phyloP scores from a whole-genome alignment of 2,329 filamentous ascomycete genomes.

The Cryphonectria japonica region DNA sequence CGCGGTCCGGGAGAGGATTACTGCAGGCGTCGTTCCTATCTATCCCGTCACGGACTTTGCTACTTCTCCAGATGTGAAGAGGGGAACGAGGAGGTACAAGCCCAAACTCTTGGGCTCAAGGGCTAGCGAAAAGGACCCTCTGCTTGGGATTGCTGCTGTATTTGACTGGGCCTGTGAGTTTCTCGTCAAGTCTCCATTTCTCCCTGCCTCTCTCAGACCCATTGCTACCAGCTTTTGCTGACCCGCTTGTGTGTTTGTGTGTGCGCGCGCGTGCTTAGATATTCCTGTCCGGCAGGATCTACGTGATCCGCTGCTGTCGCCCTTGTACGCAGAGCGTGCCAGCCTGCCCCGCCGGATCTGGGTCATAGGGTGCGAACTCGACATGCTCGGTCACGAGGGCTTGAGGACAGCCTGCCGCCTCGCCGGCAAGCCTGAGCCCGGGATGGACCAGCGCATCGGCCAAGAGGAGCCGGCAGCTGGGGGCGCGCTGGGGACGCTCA shows the following conservation, averaged over 20 bases:
- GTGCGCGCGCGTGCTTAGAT: slow-evolving; percentile 29
- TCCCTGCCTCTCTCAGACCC: too few species aligned
- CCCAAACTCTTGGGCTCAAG: slow-evolving; percentile 38
- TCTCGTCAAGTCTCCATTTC: neutral
- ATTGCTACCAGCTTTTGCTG: neutral
- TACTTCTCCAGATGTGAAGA: slow-evolving; percentile 36
- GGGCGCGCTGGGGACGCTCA: slow-evolving; percentile 32
- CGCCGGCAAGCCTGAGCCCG: slow-evolving; percentile 39
- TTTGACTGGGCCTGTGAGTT: slow-evolving; percentile 47
- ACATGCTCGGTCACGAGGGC: slow-evolving; percentile 49
- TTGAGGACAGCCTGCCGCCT: slow-evolving; percentile 43
- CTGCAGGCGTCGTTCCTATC: slow-evolving; percentile 44
- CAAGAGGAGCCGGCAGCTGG: slow-evolving; percentile 32
- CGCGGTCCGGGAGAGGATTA: slow-evolving; percentile 38
- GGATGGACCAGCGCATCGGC: slow-evolving; percentile 37
- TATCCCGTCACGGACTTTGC: slow-evolving; percentile 51
- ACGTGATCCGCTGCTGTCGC: slow-evolving; percentile 47
- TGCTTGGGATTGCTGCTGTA: slow-evolving; percentile 35
- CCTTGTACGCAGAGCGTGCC: slow-evolving; percentile 39
- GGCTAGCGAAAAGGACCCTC: slow-evolving; percentile 34
- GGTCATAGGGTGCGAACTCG: slow-evolving; percentile 49
- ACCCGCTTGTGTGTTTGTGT: neutral
- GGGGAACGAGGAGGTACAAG: slow-evolving; percentile 43
- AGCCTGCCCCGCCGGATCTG: slow-evolving; percentile 47
- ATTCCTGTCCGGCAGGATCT: slow-evolving; percentile 40